These are phyloP conservation scores for Phenoliferia sp. DNA, from an alignment of 1,284 basidiomycete species.

Conservation along the genomic window DNA sequence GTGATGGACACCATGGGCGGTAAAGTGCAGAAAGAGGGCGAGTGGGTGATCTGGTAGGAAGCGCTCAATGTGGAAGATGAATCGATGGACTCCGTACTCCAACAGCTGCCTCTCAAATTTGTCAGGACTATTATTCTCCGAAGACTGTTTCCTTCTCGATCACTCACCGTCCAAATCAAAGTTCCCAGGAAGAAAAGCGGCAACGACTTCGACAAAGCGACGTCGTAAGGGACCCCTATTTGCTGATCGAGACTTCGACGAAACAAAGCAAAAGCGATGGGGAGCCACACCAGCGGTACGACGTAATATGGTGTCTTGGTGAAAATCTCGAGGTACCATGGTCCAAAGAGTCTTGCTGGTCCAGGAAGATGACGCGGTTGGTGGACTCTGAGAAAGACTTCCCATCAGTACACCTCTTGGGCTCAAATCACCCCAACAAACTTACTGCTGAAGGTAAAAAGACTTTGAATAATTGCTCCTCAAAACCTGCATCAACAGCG, in stretches of 20 bases:
- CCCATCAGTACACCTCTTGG: background rate
- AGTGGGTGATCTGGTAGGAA: conserved; percentile 74
- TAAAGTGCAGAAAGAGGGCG: conserved; percentile 83
- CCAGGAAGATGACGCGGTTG: conserved; percentile 67
- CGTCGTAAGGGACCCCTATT: conserved; percentile 37
- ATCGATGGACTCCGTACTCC: conserved; percentile 90
- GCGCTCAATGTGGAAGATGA: conserved; percentile 96
- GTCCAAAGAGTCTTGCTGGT: conserved; percentile 82
- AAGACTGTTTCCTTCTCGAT: background rate
- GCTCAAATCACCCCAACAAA: conserved; percentile 9
- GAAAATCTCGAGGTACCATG: conserved; percentile 75
- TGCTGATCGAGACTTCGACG: conserved; percentile 79
- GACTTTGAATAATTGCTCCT: conserved; percentile 81
- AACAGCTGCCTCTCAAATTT: conserved; percentile 52
- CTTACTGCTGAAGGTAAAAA: conserved; percentile 95
- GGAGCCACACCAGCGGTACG: conserved; percentile 86
- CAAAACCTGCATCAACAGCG: conserved; percentile 80
- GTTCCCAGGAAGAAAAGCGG: conserved; percentile 73
- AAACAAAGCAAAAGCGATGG: conserved; percentile 76
- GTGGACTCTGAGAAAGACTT: background rate
- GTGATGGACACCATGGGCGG: conserved; percentile 94
- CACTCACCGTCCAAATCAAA: conserved; percentile 73
- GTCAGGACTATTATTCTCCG: background rate
- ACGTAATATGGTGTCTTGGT: conserved; percentile 93
- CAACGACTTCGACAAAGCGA: conserved; percentile 31